These are phyloP conservation scores for Coemansia guatemalensis DNA, from an alignment of 192 early-diverging fungal species.

Conservation along the genomic window DNA sequence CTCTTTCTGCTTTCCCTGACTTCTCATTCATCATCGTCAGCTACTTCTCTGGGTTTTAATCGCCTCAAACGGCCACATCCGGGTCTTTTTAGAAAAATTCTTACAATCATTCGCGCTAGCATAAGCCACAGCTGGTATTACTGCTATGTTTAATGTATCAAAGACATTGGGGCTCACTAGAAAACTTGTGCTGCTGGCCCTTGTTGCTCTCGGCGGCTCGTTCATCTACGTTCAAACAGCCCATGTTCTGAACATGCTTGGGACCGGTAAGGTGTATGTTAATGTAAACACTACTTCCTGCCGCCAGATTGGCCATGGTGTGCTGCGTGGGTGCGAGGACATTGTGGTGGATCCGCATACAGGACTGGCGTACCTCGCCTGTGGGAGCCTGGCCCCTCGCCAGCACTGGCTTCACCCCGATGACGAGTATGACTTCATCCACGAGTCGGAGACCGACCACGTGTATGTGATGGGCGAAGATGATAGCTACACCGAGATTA, in stretches of 20 bases:
- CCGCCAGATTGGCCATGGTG: slow-evolving; percentile 38
- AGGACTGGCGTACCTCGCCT: slow-evolving; percentile 58
- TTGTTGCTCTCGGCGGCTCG: neutral
- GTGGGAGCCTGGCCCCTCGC: slow-evolving; percentile 48
- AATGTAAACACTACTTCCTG: slow-evolving; percentile 44
- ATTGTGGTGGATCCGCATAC: slow-evolving; percentile 57
- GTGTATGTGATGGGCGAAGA: slow-evolving; percentile 57
- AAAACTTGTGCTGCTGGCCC: neutral
- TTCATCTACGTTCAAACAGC: slow-evolving; percentile 7
- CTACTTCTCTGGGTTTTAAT: neutral
- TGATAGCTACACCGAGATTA: slow-evolving; percentile 25
- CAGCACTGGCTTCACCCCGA: slow-evolving; percentile 56
- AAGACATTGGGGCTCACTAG: neutral
- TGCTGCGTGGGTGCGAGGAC: slow-evolving; percentile 59
- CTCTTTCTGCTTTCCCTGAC: neutral
- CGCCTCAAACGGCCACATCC: neutral
- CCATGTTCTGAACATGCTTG: slow-evolving; percentile 15
- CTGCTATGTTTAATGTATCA: neutral
- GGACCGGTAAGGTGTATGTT: slow-evolving; percentile 23
- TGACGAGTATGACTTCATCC: slow-evolving; percentile 28
- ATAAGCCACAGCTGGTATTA: neutral
- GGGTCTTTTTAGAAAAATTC: neutral
- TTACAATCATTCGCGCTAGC: neutral
- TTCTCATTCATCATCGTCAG: neutral
- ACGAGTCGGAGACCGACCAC: slow-evolving; percentile 37